Percentiles rank a stretch among this genome's conserved stretches.
These are phyloP conservation scores for Nannizziopsis arthrosporioides DNA, from an alignment of 2,329 filamentous ascomycete species.

Conservation along the genomic window DNA sequence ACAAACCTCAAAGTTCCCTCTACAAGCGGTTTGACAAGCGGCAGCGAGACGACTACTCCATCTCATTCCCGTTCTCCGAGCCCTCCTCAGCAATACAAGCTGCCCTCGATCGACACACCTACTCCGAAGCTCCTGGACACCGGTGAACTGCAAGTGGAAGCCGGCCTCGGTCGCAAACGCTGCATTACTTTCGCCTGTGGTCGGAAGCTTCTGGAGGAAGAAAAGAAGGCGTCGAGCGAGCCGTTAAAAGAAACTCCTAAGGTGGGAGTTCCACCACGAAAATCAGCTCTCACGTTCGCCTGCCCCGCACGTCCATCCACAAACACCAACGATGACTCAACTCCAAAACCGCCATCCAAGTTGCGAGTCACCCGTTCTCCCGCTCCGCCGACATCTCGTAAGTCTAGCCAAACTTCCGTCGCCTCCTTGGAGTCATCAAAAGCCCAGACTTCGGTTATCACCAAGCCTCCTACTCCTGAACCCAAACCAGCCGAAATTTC, in stretches of 20 bases:
- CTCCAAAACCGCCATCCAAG: conserved; percentile 18
- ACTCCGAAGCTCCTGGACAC: conserved; percentile 23
- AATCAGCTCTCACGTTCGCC: conserved; percentile 37
- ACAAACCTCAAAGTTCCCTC: conserved; percentile 63
- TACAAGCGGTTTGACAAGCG: conserved; percentile 86
- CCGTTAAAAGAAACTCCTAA: conserved; percentile 18
- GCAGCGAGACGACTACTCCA: conserved; percentile 80
- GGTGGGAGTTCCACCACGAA: conserved; percentile 30
- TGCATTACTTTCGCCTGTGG: conserved; percentile 89
- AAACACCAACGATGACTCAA: conserved; percentile 14
- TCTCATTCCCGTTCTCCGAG: conserved; percentile 80
- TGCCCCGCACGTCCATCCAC: conserved; percentile 31
- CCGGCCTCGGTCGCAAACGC: conserved; percentile 61
- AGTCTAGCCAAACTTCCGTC: background rate
- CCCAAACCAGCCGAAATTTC: conserved; percentile 22
- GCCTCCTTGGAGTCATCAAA: background rate
- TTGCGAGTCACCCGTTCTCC: conserved; percentile 31
- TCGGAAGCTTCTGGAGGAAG: conserved; percentile 41
- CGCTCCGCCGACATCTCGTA: conserved; percentile 20
- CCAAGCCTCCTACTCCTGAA: background rate
- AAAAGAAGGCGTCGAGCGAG: conserved; percentile 26
- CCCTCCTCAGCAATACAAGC: conserved; percentile 51
- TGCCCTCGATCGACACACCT: conserved; percentile 14
- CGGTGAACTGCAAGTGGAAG: conserved; percentile 48
- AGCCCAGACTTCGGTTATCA: background rate